Percentiles rank a stretch among this genome's conserved stretches.
phyloP scores from a whole-genome alignment of 164 flowering plant species.

The Akebia trifoliata region DNA sequence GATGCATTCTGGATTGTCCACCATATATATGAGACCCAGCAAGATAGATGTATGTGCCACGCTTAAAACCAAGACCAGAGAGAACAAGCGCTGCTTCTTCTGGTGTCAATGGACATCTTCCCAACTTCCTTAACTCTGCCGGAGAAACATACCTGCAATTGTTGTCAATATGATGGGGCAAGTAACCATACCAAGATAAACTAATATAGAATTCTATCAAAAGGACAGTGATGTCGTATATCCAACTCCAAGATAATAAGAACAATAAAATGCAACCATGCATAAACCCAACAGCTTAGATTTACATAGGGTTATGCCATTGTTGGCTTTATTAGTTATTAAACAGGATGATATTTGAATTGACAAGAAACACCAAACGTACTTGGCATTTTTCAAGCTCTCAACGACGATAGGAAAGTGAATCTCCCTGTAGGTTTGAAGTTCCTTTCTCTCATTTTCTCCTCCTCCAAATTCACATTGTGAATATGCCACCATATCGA shows the following conservation, averaged over 20 bases:
- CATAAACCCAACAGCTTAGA: no score
- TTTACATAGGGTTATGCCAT: no score
- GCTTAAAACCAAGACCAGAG: conserved; percentile 65
- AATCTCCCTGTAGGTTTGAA: conserved; percentile 70
- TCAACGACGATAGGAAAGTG: conserved; percentile 78
- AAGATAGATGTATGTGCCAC: conserved; percentile 64
- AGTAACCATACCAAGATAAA: conserved; percentile 1
- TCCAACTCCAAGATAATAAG: no score
- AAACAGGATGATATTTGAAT: no score
- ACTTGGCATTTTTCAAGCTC: conserved; percentile 63
- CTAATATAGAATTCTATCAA: no score
- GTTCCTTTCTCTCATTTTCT: conserved; percentile 66
- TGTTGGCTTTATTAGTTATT: no score
- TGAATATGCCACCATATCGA: conserved; percentile 97
- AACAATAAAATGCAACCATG: no score
- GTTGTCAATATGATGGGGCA: background rate
- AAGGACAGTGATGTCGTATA: no score
- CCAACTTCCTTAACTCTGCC: conserved; percentile 52
- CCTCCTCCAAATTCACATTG: conserved; percentile 95
- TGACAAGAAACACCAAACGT: conserved; percentile 14
- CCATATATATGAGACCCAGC: conserved; percentile 92
- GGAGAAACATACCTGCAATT: conserved; percentile 58
- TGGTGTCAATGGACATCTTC: conserved; percentile 92
- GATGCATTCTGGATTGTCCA: conserved; percentile 62
- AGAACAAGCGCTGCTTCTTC: conserved; percentile 97